These are phyloP conservation scores for Cordyceps cateniannulata DNA, from an alignment of 2,329 filamentous ascomycete genomes.

Conservation along the genomic window DNA sequence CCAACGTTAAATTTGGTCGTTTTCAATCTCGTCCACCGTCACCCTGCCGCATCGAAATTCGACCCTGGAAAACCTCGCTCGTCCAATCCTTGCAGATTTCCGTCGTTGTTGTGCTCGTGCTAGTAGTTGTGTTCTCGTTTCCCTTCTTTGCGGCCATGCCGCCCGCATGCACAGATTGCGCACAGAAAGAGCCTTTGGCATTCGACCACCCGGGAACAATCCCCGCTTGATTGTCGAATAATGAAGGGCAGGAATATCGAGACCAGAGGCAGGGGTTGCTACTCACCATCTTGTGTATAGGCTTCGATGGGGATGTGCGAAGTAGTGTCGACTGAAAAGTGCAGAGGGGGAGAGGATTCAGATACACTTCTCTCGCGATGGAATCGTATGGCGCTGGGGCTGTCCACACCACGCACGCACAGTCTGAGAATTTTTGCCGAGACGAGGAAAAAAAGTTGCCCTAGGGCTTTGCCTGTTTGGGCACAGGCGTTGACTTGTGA, in stretches of 20 bases:
- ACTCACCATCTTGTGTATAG: constrained; percentile 44
- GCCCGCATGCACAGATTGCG: background rate
- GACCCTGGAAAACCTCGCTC: background rate
- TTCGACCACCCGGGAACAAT: background rate
- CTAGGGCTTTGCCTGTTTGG: constrained; percentile 28
- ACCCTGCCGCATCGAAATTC: background rate
- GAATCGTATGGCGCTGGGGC: constrained; percentile 2
- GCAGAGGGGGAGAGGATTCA: constrained; percentile 7
- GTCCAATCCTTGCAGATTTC: background rate
- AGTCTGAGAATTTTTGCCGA: constrained; percentile 30
- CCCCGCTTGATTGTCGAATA: background rate
- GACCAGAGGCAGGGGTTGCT: constrained; percentile 14
- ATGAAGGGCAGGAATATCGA: background rate
- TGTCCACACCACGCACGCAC: background rate
- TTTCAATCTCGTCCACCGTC: background rate
- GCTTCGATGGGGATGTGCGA: constrained; percentile 35
- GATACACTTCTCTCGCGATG: constrained; percentile 27
- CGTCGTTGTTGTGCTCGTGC: background rate
- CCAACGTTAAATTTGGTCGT: background rate
- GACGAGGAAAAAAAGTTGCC: constrained; percentile 27
- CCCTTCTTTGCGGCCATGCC: background rate
- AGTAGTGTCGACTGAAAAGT: constrained; percentile 30
- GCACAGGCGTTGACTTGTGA: background rate
- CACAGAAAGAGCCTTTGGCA: background rate
- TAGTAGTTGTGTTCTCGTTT: background rate